Conservation (phyloP, 805 yeast species). For the Debaryomyces maramus region DNA sequence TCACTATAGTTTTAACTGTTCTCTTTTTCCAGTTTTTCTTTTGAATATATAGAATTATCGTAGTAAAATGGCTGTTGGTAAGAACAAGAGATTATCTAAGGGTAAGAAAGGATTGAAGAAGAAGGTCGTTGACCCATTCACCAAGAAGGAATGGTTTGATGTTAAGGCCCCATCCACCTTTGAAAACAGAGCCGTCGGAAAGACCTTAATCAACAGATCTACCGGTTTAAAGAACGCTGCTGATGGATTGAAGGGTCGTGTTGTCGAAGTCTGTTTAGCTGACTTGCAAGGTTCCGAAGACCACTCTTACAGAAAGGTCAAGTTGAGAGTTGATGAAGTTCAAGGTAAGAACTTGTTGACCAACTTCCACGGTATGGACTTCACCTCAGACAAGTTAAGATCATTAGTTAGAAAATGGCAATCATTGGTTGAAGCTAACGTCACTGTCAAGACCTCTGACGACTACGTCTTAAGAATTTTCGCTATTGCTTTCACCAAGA, state of each 20-base stretch:
- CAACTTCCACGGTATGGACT: slow-evolving; percentile 98
- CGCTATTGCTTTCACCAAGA: slow-evolving; percentile 96
- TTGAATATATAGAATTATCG: background rate
- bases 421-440: slow-evolving; percentile 92
- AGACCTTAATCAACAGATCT: slow-evolving; percentile 94
- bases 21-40: slow-evolving; percentile 5
- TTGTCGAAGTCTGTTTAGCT: slow-evolving; percentile 88
- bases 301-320: slow-evolving; percentile 92
- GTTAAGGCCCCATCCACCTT: slow-evolving; percentile 96
- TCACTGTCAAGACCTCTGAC: slow-evolving; percentile 93
- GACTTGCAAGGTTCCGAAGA: slow-evolving; percentile 97
- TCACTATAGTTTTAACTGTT: background rate
- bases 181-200: slow-evolving; percentile 95
- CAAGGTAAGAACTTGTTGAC: slow-evolving; percentile 96
- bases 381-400: slow-evolving; percentile 93
- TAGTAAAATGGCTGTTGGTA: slow-evolving; percentile 72
- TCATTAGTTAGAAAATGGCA: slow-evolving; percentile 98
- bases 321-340: slow-evolving; percentile 95
- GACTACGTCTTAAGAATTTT: slow-evolving; percentile 93
- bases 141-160: slow-evolving; percentile 96
- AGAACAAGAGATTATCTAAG: slow-evolving; percentile 79
- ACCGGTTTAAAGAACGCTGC: slow-evolving; percentile 95
- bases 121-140: slow-evolving; percentile 97
- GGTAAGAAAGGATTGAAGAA: slow-evolving; percentile 96
- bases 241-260: slow-evolving; percentile 95